These are phyloP conservation scores for Trichoderma erinaceum DNA, from an alignment of 495 filamentous ascomycete genomes.

Conservation along the genomic window DNA sequence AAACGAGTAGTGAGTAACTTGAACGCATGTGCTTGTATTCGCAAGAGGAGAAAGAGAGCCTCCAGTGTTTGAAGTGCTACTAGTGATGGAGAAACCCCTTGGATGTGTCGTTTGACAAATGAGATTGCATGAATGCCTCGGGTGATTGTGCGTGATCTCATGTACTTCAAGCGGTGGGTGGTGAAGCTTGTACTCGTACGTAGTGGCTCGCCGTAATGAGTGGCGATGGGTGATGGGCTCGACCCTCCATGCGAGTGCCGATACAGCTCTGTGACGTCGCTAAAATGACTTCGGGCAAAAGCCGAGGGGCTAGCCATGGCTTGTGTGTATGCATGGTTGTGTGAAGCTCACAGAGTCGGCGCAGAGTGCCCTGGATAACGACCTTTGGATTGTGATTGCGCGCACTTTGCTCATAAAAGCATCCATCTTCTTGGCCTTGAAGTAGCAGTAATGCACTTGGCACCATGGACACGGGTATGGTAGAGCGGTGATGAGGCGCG, in stretches of 20 bases:
- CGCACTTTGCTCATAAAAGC: background rate
- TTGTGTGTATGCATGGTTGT: background rate
- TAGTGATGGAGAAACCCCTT: background rate
- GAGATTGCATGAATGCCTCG: background rate
- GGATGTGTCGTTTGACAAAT: background rate
- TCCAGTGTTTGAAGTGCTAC: background rate
- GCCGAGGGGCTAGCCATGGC: background rate
- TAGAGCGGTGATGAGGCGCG: background rate
- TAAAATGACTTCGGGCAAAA: constrained; percentile 1
- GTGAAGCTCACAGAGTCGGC: no score
- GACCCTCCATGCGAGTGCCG: background rate
- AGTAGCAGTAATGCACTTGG: background rate
- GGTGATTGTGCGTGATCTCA: background rate
- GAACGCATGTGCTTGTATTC: background rate
- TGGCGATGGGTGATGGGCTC: background rate
- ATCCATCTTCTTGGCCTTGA: background rate
- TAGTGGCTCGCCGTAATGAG: background rate
- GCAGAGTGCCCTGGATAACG: background rate
- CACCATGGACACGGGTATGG: background rate
- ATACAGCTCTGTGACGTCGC: constrained; percentile 2
- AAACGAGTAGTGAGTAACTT: background rate
- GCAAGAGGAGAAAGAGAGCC: background rate
- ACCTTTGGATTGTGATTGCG: background rate
- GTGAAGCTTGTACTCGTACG: background rate
- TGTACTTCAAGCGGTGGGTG: background rate